Evolutionary conservation across 306 rosid genomes (phyloP), one percentile per base, ranked within the genome.

Genomic region (Lathyrus sativus): DNA sequence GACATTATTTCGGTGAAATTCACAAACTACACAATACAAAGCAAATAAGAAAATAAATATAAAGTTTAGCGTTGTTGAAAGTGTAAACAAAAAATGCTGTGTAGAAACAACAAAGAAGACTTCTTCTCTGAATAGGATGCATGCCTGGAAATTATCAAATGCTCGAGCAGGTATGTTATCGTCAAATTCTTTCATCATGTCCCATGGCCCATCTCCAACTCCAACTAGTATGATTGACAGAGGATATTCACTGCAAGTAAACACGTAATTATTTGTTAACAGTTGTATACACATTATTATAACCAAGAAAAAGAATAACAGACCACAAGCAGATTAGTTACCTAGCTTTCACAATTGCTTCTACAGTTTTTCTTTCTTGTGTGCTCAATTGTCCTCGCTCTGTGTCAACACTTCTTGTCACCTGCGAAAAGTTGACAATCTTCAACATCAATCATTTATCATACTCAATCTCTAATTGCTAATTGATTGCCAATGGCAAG

Each of bases 191-290:
- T 76, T 88, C 97, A 95, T 95, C 92, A 85, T 91, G 64, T 95
- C 96, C 99, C 99, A 95, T 3, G 99, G 99, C 43, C 99, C 99
- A 50, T 95, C 99, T 73, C 99, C 99, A 63, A 91, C 97, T 57
- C 99, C 99, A 18, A 95, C 99, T 53, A 95, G 59, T 70, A 95
- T 70, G 66, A 95, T 95, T 43, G 99, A 95, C 67, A 95, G 66
- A 11, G 99, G 96, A 62, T 88, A 87, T 59, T 81, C 76, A 58
- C 98, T 93, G 84, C 74, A 67, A 71, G 58, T 61, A 57, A 48
- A 71, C 43, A 55, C 31, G 17, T 43, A 7, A 56, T 9, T 55
- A 3, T 65, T 45, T 48, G 24, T 24, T 43, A 50, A 44, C 10
- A 70, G 19, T 18, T 18, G 39, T 56, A 5, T 19, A 42, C 11